These are phyloP conservation scores for Pyrus hybrid DNA, from an alignment of 331 rosid genomes.

Conservation along the genomic window DNA sequence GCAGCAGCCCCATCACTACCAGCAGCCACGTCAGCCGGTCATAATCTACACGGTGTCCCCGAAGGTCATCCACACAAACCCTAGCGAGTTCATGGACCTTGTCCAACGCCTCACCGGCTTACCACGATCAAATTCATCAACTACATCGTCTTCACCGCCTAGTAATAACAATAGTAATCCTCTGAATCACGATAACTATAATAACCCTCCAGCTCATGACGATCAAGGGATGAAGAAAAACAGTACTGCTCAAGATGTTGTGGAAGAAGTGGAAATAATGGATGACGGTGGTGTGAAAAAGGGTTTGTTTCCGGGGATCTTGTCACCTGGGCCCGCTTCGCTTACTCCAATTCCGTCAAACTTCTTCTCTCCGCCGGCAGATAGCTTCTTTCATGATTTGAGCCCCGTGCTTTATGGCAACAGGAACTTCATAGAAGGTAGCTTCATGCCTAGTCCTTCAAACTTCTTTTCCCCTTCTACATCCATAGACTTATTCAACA, in stretches of 20 bases:
- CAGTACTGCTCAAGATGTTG: neutral
- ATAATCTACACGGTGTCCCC: conserved; percentile 75
- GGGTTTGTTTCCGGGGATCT: conserved; percentile 45
- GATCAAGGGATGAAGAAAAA: neutral
- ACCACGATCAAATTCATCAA: conserved; percentile 10
- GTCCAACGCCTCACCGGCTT: conserved; percentile 79
- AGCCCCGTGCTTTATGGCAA: conserved; percentile 48
- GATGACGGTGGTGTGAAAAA: neutral
- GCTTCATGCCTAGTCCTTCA: conserved; percentile 63
- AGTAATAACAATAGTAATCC: conserved; percentile 6
- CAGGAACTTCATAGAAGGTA: conserved; percentile 49
- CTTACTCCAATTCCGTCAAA: conserved; percentile 46
- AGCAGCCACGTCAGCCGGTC: conserved; percentile 48
- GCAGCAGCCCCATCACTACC: neutral
- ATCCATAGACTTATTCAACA: conserved; percentile 54
- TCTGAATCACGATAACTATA: neutral
- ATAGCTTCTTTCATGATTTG: conserved; percentile 53
- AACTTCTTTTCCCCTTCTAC: conserved; percentile 53
- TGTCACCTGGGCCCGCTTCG: no score
- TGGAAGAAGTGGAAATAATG: conserved; percentile 21
- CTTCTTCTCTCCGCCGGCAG: conserved; percentile 49
- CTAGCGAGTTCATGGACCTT: conserved; percentile 58
- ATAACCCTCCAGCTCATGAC: neutral
- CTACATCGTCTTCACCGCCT: neutral
- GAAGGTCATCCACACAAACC: conserved; percentile 64